Conservation (phyloP, 371 early-diverging fungal genomes). For the Syncephalis fuscata region DNA sequence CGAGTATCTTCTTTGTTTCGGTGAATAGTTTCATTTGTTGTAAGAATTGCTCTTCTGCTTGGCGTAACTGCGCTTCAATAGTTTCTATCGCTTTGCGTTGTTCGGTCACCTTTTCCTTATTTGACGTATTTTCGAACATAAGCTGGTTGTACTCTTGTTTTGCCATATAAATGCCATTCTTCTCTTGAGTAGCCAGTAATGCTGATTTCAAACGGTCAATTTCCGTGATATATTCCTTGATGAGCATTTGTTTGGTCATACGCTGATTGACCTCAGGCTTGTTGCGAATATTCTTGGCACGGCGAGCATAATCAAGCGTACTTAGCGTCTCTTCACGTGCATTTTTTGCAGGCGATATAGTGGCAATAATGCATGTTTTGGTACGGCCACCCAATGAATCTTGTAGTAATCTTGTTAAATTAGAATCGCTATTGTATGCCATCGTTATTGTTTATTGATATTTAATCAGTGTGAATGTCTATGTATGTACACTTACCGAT, state of each 20-base stretch:
- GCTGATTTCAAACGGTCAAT: conserved; percentile 19
- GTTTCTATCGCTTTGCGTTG: conserved; percentile 19
- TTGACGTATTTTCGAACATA: conserved; percentile 28
- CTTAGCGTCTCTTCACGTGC: conserved; percentile 78
- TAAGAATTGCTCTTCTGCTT: conserved; percentile 19
- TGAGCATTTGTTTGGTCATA: conserved; percentile 54
- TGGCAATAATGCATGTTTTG: conserved; percentile 90
- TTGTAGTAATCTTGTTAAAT: conserved; percentile 88
- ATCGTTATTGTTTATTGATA: background rate
- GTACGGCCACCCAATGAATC: conserved; percentile 90
- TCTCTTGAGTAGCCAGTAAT: conserved; percentile 38
- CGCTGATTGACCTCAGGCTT: conserved; percentile 76
- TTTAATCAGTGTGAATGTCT: conserved; percentile 3
- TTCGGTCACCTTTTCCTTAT: conserved; percentile 37
- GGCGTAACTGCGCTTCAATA: conserved; percentile 17
- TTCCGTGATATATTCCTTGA: conserved; percentile 41
- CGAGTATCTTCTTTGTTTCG: conserved; percentile 15
- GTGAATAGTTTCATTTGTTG: conserved; percentile 22
- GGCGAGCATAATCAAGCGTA: conserved; percentile 89
- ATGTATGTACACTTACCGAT: conserved; percentile 8
- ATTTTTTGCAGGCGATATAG: conserved; percentile 62
- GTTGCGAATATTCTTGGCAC: conserved; percentile 89
- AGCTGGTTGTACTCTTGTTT: conserved; percentile 34
- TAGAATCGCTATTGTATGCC: conserved; percentile 75
- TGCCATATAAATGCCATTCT: conserved; percentile 54